Conservation (phyloP, 1,284 basidiomycete genomes). For the Caloboletus firmus region DNA sequence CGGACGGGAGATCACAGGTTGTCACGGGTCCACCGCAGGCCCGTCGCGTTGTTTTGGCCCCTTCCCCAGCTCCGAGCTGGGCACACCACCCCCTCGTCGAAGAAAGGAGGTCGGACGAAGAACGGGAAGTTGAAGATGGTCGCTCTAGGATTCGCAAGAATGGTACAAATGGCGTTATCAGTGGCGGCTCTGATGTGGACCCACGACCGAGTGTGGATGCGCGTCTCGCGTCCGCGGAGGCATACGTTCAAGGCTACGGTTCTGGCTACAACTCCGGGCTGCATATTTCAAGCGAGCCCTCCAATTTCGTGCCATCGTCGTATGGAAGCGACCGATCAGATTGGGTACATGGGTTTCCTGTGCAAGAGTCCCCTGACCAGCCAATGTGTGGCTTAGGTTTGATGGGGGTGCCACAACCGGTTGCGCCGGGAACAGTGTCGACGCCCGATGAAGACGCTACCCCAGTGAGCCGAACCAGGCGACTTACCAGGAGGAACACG, state of each 20-base stretch:
- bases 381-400: slow-evolving; percentile 26
- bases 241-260: slow-evolving; percentile 33
- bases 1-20: slow-evolving; percentile 13
- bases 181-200: background rate
- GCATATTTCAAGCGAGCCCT: slow-evolving; percentile 19
- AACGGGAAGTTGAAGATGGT: slow-evolving; percentile 18
- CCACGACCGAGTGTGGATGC: slow-evolving; percentile 6
- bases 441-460: slow-evolving; percentile 31
- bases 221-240: slow-evolving; percentile 32
- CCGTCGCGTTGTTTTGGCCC: slow-evolving; percentile 7
- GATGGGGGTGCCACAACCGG: slow-evolving; percentile 28
- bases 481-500: slow-evolving; percentile 29
- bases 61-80: slow-evolving; percentile 33
- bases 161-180: slow-evolving; percentile 7
- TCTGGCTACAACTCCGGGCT: slow-evolving; percentile 30
- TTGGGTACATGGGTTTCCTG: slow-evolving; percentile 26
- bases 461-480: slow-evolving; percentile 22
- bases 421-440: slow-evolving; percentile 26
- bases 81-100: slow-evolving; percentile 33
- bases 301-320: slow-evolving; percentile 19
- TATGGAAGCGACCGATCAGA: slow-evolving; percentile 23
- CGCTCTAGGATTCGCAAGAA: slow-evolving; percentile 14
- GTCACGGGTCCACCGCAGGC: slow-evolving; percentile 2
- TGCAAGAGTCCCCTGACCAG: slow-evolving; percentile 31
- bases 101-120: slow-evolving; percentile 33